A percentile compares a stretch with the other conserved stretches of the same genome.
Conservation (phyloP, 805 yeast genomes). For the Priceomyces carsonii region DNA sequence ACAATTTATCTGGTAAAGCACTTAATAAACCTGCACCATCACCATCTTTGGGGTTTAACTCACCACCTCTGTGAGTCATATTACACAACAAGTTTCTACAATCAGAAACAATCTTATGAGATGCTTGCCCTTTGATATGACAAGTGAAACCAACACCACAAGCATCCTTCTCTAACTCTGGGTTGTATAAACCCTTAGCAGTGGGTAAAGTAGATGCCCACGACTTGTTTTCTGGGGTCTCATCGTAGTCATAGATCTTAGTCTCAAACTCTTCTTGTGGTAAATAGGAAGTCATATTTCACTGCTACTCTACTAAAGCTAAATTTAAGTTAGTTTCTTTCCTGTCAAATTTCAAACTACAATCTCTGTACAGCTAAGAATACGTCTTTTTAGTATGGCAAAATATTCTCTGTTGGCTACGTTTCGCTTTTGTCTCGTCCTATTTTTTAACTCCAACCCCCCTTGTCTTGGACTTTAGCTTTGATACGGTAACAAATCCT, state of each 20-base stretch:
- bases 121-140: conserved; percentile 81
- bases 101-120: conserved; percentile 93
- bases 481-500: too few relatives aligned
- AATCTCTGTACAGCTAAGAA: neutral
- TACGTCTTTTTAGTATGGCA: neutral
- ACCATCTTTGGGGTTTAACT: conserved; percentile 95
- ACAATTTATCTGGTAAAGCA: conserved; percentile 86
- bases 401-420: neutral
- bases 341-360: neutral
- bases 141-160: conserved; percentile 99
- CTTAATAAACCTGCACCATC: conserved; percentile 98
- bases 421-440: neutral
- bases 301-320: conserved; percentile 1
- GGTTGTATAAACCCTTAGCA: conserved; percentile 88
- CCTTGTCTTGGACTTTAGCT: too few relatives aligned
- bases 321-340: conserved; percentile 7
- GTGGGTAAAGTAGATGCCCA: conserved; percentile 93
- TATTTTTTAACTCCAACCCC: too few relatives aligned
- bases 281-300: conserved; percentile 34
- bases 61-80: conserved; percentile 99
- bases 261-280: conserved; percentile 40
- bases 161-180: conserved; percentile 92
- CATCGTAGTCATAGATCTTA: conserved; percentile 65
- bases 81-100: conserved; percentile 86
- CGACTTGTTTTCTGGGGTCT: conserved; percentile 73